Base-by-base conservation (phyloP, 2,329 filamentous ascomycete species). In the Emergomyces orientalis region DNA sequence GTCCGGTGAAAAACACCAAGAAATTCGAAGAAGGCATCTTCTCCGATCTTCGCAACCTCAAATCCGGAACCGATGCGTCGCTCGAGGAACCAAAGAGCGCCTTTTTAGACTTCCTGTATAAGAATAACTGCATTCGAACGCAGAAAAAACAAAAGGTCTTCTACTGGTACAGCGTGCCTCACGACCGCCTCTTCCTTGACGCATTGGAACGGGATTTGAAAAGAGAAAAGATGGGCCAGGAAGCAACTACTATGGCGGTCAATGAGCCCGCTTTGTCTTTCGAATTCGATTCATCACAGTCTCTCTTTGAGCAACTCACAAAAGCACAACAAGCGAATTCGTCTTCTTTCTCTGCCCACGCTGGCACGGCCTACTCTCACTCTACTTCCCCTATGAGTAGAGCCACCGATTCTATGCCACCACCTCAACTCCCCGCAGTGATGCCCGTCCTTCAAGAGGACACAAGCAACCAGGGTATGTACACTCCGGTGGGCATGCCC, bases 101-200 rank as follows among this genome's bases (percentile, higher is more conserved):
- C 1, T 99, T 99, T 79, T 85, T 99, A 65, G 94, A 99, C 78
- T 99, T 97, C 76, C 83, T 99, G 54, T 99, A 99, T 86, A 99
- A 99, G 84, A 99, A 99, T 85, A 99, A 99, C 82, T 99, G 94
- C 84, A 99, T 99, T 71, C 88, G 94, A 70, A 99, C 94, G 45
- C 94, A 99, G 78, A 99, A 99, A 86, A 99, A 99, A 84, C 94
- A 99, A 75, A 99, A 99, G 82, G 94, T 99, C 68, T 99, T 99
- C 74, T 99, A 97, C 81, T 99, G 94, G 94, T 99, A 97, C 80
- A 97, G 92, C 80, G 94, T 99, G 57, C 94, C 94, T 1, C 94
- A 99, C 76, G 94, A 99, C 78, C 87, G 94, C 62, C 86, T 99
- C 60, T 99, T 99, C 79, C 87, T 99, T 69, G 94, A 99, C 80